phyloP scores from a whole-genome alignment of 352 stramenopile species.

The Pythium rhizo-oryzae region DNA sequence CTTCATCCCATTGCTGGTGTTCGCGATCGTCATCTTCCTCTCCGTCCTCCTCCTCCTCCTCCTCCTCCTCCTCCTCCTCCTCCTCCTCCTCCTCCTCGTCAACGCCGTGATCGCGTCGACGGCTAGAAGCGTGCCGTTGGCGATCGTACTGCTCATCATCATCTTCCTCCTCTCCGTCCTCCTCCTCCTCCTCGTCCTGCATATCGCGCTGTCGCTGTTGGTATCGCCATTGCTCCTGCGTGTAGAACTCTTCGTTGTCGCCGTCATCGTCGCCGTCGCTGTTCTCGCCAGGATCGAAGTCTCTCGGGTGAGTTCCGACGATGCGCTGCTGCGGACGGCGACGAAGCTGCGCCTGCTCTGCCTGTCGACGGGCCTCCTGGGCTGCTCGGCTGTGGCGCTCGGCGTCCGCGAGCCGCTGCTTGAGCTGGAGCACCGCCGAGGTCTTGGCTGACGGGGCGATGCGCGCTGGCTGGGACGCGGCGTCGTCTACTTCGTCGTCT shows the following conservation, averaged over 20 bases:
- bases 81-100: conserved; percentile 10
- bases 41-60: conserved; percentile 17
- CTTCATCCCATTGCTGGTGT: no score
- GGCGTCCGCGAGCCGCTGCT: conserved; percentile 44
- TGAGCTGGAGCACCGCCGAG: conserved; percentile 43
- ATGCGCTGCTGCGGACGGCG: conserved; percentile 7
- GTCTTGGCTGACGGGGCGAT: conserved; percentile 12
- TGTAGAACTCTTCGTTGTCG: conserved; percentile 34
- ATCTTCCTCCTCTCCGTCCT: conserved; percentile 15
- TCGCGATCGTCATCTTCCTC: not conserved
- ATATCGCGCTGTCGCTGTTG: conserved; percentile 21
- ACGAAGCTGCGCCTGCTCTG: conserved; percentile 20
- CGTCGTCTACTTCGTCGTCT: conserved; percentile 26
- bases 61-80: conserved; percentile 21
- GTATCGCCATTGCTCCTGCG: conserved; percentile 34
- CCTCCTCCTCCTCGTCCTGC: conserved; percentile 11
- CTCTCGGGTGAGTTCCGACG: not conserved
- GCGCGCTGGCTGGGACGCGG: conserved; percentile 28
- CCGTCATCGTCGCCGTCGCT: conserved; percentile 22
- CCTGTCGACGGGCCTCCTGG: conserved; percentile 37
- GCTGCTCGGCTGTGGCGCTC: conserved; percentile 42
- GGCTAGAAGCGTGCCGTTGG: not conserved
- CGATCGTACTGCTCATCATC: conserved; percentile 13
- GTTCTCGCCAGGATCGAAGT: not conserved
- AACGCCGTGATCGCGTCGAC: not conserved